Conservation (phyloP, 306 rosid genomes). For the Vigna hirtella region DNA sequence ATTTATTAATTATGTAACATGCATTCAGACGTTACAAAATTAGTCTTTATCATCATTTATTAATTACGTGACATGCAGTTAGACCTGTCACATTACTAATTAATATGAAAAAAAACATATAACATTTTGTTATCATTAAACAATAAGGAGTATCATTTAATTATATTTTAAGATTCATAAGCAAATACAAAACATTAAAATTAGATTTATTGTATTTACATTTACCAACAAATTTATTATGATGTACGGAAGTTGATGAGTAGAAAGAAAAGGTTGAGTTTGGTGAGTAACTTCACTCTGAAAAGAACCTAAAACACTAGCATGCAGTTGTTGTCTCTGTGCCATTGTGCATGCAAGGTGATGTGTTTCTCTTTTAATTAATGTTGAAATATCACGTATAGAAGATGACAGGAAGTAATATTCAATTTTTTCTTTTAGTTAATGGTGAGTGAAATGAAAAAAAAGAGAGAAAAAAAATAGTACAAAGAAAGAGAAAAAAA, state of each 20-base stretch:
- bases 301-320: constrained; percentile 49
- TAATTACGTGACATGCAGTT: too few species aligned
- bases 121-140: constrained; percentile 10
- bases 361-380: constrained; percentile 44
- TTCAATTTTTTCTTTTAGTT: too few species aligned
- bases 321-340: constrained; percentile 53
- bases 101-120: too few species aligned
- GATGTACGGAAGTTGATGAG: background rate
- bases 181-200: background rate
- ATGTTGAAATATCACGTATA: too few species aligned
- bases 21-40: too few species aligned
- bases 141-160: background rate
- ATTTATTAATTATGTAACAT: too few species aligned
- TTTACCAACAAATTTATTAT: background rate
- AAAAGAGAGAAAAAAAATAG: too few species aligned
- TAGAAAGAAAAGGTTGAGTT: constrained; percentile 47
- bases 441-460: too few species aligned
- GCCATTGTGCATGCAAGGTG: constrained; percentile 41
- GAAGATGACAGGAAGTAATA: too few species aligned
- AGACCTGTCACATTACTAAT: too few species aligned
- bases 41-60: too few species aligned
- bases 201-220: background rate
- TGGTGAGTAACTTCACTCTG: constrained; percentile 44
- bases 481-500: too few species aligned
- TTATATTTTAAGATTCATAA: background rate